Evolutionary conservation across 208 protist genomes (phyloP).

Genomic region (Leishmania braziliensis): DNA sequence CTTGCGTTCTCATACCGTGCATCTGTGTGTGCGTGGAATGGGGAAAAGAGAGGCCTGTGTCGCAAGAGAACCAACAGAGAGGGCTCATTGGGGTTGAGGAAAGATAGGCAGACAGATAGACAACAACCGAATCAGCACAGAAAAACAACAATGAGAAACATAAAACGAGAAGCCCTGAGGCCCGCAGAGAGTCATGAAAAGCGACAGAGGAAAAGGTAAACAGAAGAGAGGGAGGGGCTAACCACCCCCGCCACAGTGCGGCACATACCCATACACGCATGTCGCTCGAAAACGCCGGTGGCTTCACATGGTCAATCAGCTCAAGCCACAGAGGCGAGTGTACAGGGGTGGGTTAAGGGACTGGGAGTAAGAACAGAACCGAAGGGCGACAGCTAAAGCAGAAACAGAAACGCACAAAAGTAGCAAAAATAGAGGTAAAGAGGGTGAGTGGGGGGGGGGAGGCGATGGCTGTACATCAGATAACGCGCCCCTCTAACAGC

Average conservation of each 20-base stretch:
- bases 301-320: background rate
- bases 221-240: background rate
- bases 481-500: background rate
- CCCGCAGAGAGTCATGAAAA: background rate
- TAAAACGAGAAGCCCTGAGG: too few relatives aligned
- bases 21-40: background rate
- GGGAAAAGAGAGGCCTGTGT: background rate
- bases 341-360: background rate
- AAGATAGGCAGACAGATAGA: background rate
- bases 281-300: background rate
- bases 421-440: background rate
- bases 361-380: background rate
- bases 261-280: background rate
- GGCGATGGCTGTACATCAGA: background rate
- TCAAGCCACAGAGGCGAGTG: background rate
- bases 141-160: background rate
- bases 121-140: background rate
- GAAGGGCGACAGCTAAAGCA: background rate
- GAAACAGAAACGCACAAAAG: background rate
- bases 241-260: background rate
- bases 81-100: background rate
- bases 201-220: background rate
- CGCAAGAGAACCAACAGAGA: background rate
- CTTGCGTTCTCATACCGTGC: background rate
- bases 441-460: too few relatives aligned